Percentiles rank a stretch among this genome's conserved stretches.
Conservation (phyloP, 306 rosid genomes). For the Casuarina equisetifolia region DNA sequence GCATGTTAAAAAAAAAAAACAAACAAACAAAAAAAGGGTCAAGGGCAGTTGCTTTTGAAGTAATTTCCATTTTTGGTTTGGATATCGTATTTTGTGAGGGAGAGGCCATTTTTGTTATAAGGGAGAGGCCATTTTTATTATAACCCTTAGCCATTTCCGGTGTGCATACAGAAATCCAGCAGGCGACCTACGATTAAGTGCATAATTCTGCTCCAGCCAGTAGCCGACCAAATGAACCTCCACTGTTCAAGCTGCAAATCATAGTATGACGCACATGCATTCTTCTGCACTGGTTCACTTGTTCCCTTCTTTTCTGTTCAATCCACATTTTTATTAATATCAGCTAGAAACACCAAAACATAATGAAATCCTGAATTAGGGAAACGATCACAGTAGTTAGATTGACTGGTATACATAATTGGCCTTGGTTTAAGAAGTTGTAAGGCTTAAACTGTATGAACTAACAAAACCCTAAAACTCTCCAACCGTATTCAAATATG, state of each 20-base stretch:
- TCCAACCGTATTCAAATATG: neutral
- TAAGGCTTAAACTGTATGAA: neutral
- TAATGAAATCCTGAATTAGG: constrained; percentile 1
- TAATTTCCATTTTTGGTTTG: constrained; percentile 95
- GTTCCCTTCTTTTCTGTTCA: constrained; percentile 72
- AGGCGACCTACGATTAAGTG: constrained; percentile 10
- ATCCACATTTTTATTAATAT: constrained; percentile 9
- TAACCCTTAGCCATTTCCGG: neutral
- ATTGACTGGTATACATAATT: neutral
- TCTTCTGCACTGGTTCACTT: constrained; percentile 45
- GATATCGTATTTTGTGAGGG: constrained; percentile 19
- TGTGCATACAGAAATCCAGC: constrained; percentile 16
- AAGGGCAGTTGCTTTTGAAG: constrained; percentile 91
- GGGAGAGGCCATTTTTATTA: neutral
- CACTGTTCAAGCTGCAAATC: constrained; percentile 31
- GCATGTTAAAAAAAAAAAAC: no score
- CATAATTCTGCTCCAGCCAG: no score
- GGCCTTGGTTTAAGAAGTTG: neutral
- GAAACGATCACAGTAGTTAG: neutral
- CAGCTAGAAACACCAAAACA: constrained; percentile 1
- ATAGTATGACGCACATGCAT: constrained; percentile 77
- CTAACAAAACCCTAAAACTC: neutral
- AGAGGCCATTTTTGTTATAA: no score
- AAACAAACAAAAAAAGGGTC: constrained; percentile 60
- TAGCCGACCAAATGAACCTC: no score